A percentile compares a stretch with the other conserved stretches of the same genome.
Evolutionary conservation across 2,329 filamentous ascomycete genomes (phyloP).

Genomic region (Colletotrichum liriopes): DNA sequence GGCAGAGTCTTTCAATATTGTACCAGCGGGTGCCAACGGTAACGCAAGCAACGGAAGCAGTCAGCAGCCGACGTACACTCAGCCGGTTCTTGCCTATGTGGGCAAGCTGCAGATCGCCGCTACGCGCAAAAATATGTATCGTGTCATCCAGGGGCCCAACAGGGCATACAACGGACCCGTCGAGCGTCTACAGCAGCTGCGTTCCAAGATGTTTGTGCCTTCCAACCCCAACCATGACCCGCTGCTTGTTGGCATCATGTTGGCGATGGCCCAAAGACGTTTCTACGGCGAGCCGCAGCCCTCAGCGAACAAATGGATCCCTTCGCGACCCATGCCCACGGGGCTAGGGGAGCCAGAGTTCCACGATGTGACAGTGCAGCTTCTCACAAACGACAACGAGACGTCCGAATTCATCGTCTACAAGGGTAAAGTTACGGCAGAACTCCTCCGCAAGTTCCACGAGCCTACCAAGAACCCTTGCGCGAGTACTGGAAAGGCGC

Average conservation of each 20-base stretch:
- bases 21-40: conserved; percentile 17
- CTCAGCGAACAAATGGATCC: conserved; percentile 32
- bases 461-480: conserved; percentile 59
- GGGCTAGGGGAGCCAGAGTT: conserved; percentile 53
- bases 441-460: conserved; percentile 67
- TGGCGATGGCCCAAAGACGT: conserved; percentile 71
- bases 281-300: conserved; percentile 58
- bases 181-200: conserved; percentile 61
- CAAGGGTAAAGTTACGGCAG: conserved; percentile 63
- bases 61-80: conserved; percentile 15
- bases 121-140: conserved; percentile 65
- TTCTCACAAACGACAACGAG: conserved; percentile 67
- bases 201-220: conserved; percentile 64
- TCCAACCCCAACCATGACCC: conserved; percentile 66
- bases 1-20: conserved; percentile 49
- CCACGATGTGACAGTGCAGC: conserved; percentile 63
- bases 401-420: conserved; percentile 69
- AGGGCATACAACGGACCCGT: conserved; percentile 64
- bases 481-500: neutral
- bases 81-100: conserved; percentile 63
- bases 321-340: conserved; percentile 24
- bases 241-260: conserved; percentile 66
- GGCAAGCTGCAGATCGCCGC: conserved; percentile 62
- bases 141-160: conserved; percentile 59
- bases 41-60: conserved; percentile 20